These are phyloP conservation scores for Camelina neglecta DNA, from an alignment of 345 rosid genomes.

Conservation along the genomic window DNA sequence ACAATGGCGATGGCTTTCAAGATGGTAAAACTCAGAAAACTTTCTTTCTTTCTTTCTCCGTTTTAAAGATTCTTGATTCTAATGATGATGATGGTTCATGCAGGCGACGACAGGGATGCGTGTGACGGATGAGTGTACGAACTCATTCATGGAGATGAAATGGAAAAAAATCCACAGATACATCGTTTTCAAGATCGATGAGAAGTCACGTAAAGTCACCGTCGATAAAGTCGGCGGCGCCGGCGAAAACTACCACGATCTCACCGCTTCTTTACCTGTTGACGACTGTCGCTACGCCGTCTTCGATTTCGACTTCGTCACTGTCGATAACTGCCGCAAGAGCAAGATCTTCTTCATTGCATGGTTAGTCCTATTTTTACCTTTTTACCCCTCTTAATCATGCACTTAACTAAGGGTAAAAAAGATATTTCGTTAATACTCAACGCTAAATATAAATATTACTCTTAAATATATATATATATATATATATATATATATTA, in stretches of 20 bases:
- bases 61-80: not conserved
- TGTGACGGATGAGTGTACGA: constrained; percentile 88
- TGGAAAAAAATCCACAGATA: constrained; percentile 89
- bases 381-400: not conserved
- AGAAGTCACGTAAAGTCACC: constrained; percentile 77
- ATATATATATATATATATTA: too few species aligned
- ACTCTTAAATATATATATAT: too few species aligned
- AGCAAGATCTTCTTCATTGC: constrained; percentile 99
- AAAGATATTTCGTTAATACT: not conserved
- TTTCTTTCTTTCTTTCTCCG: not conserved
- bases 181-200: constrained; percentile 95
- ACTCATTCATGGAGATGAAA: constrained; percentile 91
- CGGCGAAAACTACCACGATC: constrained; percentile 77
- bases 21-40: constrained; percentile 58
- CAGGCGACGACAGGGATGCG: constrained; percentile 97
- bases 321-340: constrained; percentile 90
- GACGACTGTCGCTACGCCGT: constrained; percentile 96
- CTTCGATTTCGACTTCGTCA: constrained; percentile 91
- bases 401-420: not conserved
- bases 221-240: constrained; percentile 94
- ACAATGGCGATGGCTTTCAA: constrained; percentile 98
- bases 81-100: not conserved
- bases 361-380: constrained; percentile 58
- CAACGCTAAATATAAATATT: too few species aligned
- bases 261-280: constrained; percentile 72